These are phyloP conservation scores for Bjerkandera adusta DNA, from an alignment of 1,284 basidiomycete genomes.

Conservation along the genomic window DNA sequence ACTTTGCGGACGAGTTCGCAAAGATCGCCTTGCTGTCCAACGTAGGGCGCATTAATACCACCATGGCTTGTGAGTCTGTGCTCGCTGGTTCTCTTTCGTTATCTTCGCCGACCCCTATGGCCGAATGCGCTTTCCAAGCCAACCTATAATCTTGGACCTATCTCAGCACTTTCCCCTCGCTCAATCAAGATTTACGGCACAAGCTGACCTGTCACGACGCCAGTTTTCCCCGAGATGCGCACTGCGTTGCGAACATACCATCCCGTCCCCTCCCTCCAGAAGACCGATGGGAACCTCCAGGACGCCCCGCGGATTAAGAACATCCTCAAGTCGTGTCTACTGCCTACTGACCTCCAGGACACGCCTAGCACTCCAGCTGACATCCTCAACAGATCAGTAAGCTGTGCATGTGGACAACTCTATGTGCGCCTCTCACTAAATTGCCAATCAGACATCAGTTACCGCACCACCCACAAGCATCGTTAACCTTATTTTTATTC, in stretches of 20 bases:
- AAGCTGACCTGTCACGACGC: too few relatives aligned
- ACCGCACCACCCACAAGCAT: constrained; percentile 59
- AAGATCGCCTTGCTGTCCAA: constrained; percentile 88
- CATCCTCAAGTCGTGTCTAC: constrained; percentile 32
- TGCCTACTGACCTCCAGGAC: constrained; percentile 25
- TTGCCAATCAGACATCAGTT: constrained; percentile 40
- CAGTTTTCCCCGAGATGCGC: constrained; percentile 66
- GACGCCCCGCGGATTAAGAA: constrained; percentile 67
- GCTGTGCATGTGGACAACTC: constrained; percentile 15
- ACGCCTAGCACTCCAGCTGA: constrained; percentile 25
- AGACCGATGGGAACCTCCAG: constrained; percentile 62
- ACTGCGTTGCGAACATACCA: constrained; percentile 71
- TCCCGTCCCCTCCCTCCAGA: constrained; percentile 66
- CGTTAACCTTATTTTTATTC: constrained; percentile 58
- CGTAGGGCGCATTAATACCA: constrained; percentile 92
- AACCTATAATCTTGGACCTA: too few relatives aligned
- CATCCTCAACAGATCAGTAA: constrained; percentile 27
- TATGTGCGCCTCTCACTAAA: constrained; percentile 15
- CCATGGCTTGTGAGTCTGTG: constrained; percentile 79
- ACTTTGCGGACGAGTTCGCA: constrained; percentile 79
- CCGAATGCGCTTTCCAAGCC: too few relatives aligned
- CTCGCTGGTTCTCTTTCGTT: constrained; percentile 4
- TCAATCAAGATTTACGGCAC: too few relatives aligned
- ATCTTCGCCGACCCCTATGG: background rate
- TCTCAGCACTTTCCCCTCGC: too few relatives aligned